phyloP scores from a whole-genome alignment of 345 rosid genomes.

The Moricandia moricandioides region DNA sequence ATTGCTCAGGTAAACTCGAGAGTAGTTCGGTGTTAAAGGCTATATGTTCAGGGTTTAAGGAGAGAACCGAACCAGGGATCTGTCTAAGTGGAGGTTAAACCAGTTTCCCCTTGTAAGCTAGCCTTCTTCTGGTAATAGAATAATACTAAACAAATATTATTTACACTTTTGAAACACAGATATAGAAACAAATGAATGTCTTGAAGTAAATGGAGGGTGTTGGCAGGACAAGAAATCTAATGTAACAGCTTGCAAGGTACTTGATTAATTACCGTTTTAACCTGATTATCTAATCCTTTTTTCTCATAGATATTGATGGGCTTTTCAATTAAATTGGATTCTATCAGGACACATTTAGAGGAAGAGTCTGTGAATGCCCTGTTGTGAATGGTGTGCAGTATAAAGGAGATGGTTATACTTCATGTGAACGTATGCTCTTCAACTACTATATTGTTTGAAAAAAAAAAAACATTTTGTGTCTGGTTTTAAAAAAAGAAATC shows the following conservation, averaged over 20 bases:
- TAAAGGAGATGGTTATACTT: conserved; percentile 87
- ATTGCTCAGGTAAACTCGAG: conserved; percentile 39
- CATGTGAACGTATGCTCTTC: conserved; percentile 67
- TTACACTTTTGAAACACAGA: conserved; percentile 41
- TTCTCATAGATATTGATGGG: neutral
- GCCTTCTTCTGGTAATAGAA: neutral
- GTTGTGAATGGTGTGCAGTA: conserved; percentile 81
- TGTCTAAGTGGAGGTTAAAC: conserved; percentile 71
- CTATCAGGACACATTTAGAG: conserved; percentile 89
- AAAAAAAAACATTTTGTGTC: neutral
- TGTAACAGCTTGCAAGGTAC: conserved; percentile 90
- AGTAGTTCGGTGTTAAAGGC: conserved; percentile 78
- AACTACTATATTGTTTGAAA: neutral
- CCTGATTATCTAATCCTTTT: neutral
- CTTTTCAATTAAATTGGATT: conserved; percentile 8
- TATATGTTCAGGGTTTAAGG: conserved; percentile 87
- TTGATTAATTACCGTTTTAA: neutral
- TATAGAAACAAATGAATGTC: conserved; percentile 88
- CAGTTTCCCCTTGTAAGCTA: conserved; percentile 2
- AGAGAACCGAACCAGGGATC: conserved; percentile 72
- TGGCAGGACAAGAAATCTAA: conserved; percentile 72
- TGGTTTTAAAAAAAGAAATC: conserved; percentile 1
- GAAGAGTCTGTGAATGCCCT: conserved; percentile 95
- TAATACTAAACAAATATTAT: conserved; percentile 15
- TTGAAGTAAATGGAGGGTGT: conserved; percentile 83